Evolutionary conservation across 306 rosid genomes (phyloP).

Genomic region (Gleditsia sinensis): DNA sequence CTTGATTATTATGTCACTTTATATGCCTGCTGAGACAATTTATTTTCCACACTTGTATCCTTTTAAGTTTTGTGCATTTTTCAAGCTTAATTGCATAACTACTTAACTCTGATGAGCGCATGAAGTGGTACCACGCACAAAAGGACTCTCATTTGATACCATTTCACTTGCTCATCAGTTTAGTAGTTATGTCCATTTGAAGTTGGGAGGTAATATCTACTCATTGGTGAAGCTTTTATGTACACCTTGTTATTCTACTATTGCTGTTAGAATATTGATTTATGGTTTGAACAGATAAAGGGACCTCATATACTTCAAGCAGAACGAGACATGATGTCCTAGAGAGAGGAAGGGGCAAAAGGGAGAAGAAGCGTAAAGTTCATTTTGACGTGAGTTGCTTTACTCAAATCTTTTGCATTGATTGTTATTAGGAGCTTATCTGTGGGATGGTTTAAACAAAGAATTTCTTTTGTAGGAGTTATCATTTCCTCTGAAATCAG

Average conservation of each 20-base stretch:
- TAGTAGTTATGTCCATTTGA: not conserved
- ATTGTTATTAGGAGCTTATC: not conserved
- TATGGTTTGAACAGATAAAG: constrained; percentile 46
- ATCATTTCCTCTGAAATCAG: constrained; percentile 44
- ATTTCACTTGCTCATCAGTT: not conserved
- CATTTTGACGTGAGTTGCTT: constrained; percentile 69
- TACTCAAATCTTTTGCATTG: constrained; percentile 10
- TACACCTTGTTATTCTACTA: no score
- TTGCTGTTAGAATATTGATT: not conserved
- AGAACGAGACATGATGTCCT: constrained; percentile 31
- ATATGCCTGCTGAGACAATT: not conserved
- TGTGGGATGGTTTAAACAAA: constrained; percentile 18
- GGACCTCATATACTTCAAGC: constrained; percentile 46
- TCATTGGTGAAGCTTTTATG: no score
- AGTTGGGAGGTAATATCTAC: not conserved
- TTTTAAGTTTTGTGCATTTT: not conserved
- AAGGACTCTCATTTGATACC: no score
- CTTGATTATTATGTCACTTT: not conserved
- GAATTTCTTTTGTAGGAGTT: constrained; percentile 50
- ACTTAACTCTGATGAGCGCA: no score
- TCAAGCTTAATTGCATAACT: not conserved
- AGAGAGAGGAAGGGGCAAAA: constrained; percentile 52
- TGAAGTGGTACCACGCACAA: no score
- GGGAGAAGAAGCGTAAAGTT: constrained; percentile 53
- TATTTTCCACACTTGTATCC: not conserved